These are phyloP conservation scores for Cryptococcus floricola DNA, from an alignment of 1,284 basidiomycete genomes.

Conservation along the genomic window DNA sequence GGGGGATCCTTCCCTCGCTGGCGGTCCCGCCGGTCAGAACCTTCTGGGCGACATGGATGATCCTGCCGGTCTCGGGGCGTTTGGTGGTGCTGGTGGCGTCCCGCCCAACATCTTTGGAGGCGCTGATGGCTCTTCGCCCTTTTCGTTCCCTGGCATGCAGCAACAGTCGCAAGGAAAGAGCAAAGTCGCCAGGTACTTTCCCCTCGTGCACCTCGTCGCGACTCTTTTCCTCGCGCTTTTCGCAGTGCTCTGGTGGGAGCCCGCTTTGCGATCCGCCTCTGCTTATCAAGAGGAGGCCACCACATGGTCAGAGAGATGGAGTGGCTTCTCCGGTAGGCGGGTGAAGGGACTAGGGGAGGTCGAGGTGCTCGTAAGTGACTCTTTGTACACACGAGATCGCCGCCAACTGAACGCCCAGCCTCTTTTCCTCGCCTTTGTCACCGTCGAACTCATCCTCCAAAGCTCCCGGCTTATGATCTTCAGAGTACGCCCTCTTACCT, in stretches of 20 bases:
- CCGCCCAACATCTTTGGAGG: slow-evolving; percentile 10
- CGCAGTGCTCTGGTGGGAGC: slow-evolving; percentile 46
- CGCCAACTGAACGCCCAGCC: slow-evolving; percentile 30
- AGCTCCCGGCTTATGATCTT: slow-evolving; percentile 44
- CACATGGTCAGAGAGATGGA: slow-evolving; percentile 23
- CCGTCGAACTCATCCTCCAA: slow-evolving; percentile 45
- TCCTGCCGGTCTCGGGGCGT: slow-evolving; percentile 29
- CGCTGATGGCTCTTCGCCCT: slow-evolving; percentile 2
- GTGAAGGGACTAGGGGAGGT: slow-evolving; percentile 18
- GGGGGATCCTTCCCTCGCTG: slow-evolving; percentile 8
- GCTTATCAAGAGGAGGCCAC: slow-evolving; percentile 7
- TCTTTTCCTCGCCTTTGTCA: slow-evolving; percentile 49
- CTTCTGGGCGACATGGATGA: slow-evolving; percentile 37
- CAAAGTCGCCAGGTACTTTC: slow-evolving; percentile 32
- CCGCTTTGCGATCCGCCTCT: slow-evolving; percentile 23
- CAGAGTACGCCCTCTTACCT: slow-evolving; percentile 22
- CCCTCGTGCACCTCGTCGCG: slow-evolving; percentile 39
- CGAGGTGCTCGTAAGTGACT: slow-evolving; percentile 22
- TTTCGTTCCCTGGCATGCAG: slow-evolving; percentile 16
- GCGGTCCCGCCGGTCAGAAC: slow-evolving; percentile 13
- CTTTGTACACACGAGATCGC: not conserved
- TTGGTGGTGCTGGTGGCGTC: slow-evolving; percentile 11
- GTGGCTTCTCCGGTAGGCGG: slow-evolving; percentile 18
- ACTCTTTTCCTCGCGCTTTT: slow-evolving; percentile 39
- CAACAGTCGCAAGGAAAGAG: slow-evolving; percentile 12